Evolutionary conservation across 75 land plant species (phyloP).

Genomic region (Cryptomeria japonica): DNA sequence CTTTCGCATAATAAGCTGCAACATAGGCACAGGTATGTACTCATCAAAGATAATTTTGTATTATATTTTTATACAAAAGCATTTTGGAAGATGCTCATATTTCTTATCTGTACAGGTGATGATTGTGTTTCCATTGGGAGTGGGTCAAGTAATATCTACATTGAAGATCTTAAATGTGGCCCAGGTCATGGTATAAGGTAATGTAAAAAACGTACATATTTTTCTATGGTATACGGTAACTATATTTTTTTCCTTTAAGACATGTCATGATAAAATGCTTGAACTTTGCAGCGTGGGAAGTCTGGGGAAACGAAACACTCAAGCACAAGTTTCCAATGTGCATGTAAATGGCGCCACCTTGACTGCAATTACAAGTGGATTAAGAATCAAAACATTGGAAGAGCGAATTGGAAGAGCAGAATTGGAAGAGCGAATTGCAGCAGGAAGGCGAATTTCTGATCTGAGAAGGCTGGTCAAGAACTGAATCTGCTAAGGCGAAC

Average conservation of each 20-base stretch:
- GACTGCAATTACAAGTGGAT: slow-evolving; percentile 40
- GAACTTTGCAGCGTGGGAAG: slow-evolving; percentile 52
- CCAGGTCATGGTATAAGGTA: slow-evolving; percentile 54
- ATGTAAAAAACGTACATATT: neutral
- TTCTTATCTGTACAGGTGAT: slow-evolving; percentile 16
- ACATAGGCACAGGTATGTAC: neutral
- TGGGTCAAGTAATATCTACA: slow-evolving; percentile 17
- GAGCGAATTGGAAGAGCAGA: too few species aligned
- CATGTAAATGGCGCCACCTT: slow-evolving; percentile 36
- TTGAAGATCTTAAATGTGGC: slow-evolving; percentile 31
- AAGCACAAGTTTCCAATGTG: slow-evolving; percentile 33
- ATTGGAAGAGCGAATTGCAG: too few species aligned
- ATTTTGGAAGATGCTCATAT: too few species aligned
- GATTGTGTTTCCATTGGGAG: slow-evolving; percentile 35
- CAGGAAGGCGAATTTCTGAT: too few species aligned
- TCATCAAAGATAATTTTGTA: neutral
- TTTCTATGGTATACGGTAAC: slow-evolving; percentile 33
- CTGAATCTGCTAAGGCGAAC: too few species aligned
- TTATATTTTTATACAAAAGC: neutral
- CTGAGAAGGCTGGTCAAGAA: too few species aligned
- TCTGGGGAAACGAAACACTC: slow-evolving; percentile 38
- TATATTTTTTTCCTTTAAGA: too few species aligned
- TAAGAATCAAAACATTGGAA: slow-evolving; percentile 67
- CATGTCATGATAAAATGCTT: neutral
- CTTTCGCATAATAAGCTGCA: neutral